These are phyloP conservation scores for Fusarium neocosmosporiellum DNA, from an alignment of 2,329 filamentous ascomycete genomes.

Conservation along the genomic window DNA sequence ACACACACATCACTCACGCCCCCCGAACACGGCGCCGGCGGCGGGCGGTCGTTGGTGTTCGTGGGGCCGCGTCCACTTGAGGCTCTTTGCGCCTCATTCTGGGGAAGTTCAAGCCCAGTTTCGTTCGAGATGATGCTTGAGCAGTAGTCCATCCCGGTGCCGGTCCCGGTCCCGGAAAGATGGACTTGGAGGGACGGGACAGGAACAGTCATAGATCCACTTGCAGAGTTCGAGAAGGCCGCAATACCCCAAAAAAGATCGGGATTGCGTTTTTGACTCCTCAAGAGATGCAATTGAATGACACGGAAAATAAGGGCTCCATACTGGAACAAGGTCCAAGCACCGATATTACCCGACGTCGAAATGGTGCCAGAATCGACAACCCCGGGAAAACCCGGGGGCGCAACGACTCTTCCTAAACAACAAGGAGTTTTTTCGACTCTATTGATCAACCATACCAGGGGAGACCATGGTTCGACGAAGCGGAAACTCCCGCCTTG, in stretches of 20 bases:
- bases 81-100: slow-evolving; percentile 32
- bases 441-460: background rate
- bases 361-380: background rate
- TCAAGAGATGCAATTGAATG: slow-evolving; percentile 1
- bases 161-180: background rate
- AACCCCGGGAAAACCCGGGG: slow-evolving; percentile 13
- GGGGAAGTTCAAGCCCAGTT: slow-evolving; percentile 29
- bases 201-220: background rate
- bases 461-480: background rate
- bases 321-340: background rate
- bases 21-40: slow-evolving; percentile 3
- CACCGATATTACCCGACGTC: slow-evolving; percentile 22
- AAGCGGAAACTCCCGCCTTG: background rate
- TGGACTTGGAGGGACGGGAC: background rate
- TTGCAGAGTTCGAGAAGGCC: background rate
- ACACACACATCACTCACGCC: background rate
- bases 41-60: background rate
- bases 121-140: background rate
- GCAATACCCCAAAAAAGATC: background rate
- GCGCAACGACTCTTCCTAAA: background rate
- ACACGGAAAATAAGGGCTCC: background rate
- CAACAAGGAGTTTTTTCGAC: background rate
- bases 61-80: slow-evolving; percentile 5
- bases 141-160: background rate
- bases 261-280: background rate